Evolutionary conservation across 257 asterid species (phyloP).

Genomic region (Gardenia jasminoides): DNA sequence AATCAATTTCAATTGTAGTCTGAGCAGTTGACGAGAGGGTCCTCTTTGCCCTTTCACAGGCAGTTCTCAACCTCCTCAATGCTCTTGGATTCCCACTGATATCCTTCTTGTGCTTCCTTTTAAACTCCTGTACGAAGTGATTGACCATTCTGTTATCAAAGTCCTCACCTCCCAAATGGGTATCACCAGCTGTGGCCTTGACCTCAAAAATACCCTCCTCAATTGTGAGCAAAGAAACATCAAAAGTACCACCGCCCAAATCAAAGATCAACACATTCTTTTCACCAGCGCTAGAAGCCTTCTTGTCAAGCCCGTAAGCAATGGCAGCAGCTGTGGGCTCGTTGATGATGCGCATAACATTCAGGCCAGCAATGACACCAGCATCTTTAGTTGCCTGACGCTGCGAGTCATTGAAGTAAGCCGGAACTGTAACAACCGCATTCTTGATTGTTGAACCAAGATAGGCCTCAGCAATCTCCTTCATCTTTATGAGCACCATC

Average conservation of each 20-base stretch:
- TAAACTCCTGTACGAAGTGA: constrained; percentile 21
- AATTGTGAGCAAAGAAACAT: constrained; percentile 27
- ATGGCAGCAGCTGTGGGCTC: constrained; percentile 25
- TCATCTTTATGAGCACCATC: constrained; percentile 30
- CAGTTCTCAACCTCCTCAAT: constrained; percentile 24
- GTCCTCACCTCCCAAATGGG: constrained; percentile 37
- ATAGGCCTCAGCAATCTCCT: constrained; percentile 30
- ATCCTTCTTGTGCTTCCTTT: constrained; percentile 17
- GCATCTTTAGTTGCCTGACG: constrained; percentile 31
- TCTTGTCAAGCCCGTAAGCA: constrained; percentile 27
- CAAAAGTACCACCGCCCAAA: constrained; percentile 32
- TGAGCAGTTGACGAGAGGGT: constrained; percentile 32
- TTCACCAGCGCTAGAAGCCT: constrained; percentile 17
- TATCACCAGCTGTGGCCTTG: constrained; percentile 34
- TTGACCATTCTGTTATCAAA: constrained; percentile 36
- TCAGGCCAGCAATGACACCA: constrained; percentile 31
- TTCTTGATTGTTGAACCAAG: constrained; percentile 27
- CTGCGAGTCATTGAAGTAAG: constrained; percentile 30
- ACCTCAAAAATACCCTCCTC: constrained; percentile 35
- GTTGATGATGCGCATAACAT: constrained; percentile 29
- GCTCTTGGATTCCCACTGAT: constrained; percentile 24
- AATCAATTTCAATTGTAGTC: constrained; percentile 25
- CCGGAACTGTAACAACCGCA: constrained; percentile 33
- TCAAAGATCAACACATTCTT: constrained; percentile 31
- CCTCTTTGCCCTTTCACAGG: constrained; percentile 32